A percentile compares a stretch with the other conserved stretches of the same genome.
Evolutionary conservation across 148 eudicot genomes (phyloP).

Genomic region (Camellia lanceoleosa): DNA sequence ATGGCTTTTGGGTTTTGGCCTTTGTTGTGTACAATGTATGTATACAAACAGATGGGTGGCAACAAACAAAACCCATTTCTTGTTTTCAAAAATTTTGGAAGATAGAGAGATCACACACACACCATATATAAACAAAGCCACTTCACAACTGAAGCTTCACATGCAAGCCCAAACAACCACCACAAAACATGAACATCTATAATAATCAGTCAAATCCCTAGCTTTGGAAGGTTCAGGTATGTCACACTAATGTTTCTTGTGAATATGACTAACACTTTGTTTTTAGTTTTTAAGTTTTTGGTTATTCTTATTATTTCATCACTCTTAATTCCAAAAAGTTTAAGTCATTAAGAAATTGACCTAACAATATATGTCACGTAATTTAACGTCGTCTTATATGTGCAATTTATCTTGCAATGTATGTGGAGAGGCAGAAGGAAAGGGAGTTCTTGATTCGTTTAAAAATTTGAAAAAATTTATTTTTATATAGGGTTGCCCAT

Average conservation of each 20-base stretch:
- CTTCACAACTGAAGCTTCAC: constrained; percentile 5
- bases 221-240: not conserved
- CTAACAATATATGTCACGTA: too few species aligned
- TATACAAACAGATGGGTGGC: not conserved
- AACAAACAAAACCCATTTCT: not conserved
- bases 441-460: too few species aligned
- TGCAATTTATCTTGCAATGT: too few species aligned
- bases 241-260: not conserved
- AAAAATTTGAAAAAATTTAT: too few species aligned
- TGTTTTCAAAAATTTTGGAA: not conserved
- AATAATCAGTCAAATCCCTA: not conserved
- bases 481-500: too few species aligned
- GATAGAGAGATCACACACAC: too few species aligned
- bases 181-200: not conserved
- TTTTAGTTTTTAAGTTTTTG: too few species aligned
- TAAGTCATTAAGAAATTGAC: too few species aligned
- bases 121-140: not conserved
- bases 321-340: too few species aligned
- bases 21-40: not conserved
- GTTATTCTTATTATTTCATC: too few species aligned
- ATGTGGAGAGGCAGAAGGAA: too few species aligned
- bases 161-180: not conserved
- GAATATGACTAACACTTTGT: not conserved
- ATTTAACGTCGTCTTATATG: too few species aligned
- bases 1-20: not conserved